These are phyloP conservation scores for Mallotus nudiflorus DNA, from an alignment of 345 rosid genomes.

Conservation along the genomic window DNA sequence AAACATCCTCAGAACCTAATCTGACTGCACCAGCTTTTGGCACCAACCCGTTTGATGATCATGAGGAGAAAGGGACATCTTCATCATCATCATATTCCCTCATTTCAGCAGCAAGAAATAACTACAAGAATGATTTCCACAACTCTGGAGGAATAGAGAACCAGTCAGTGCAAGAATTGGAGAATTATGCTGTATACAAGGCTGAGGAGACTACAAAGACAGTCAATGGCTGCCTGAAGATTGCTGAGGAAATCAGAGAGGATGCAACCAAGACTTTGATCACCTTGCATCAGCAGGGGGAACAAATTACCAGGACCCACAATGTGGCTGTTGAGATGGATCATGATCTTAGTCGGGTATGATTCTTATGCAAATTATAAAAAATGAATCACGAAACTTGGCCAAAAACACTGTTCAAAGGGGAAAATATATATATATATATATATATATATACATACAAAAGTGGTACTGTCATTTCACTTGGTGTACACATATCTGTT, in stretches of 20 bases:
- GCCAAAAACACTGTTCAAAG: background rate
- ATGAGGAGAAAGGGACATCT: constrained; percentile 28
- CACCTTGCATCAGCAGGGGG: constrained; percentile 85
- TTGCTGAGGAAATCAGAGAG: constrained; percentile 87
- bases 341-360: constrained; percentile 89
- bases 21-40: constrained; percentile 32
- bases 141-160: constrained; percentile 84
- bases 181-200: constrained; percentile 77
- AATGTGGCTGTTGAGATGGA: constrained; percentile 69
- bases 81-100: constrained; percentile 43
- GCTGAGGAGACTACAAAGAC: constrained; percentile 90
- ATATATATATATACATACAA: background rate
- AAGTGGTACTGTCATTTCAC: background rate
- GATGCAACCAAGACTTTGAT: constrained; percentile 77
- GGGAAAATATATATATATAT: background rate
- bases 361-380: no score
- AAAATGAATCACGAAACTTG: no score
- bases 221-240: constrained; percentile 78
- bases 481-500: no score
- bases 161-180: constrained; percentile 89
- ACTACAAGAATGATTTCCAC: constrained; percentile 75
- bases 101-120: constrained; percentile 42
- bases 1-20: constrained; percentile 61
- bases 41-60: constrained; percentile 61
- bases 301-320: constrained; percentile 81